Base-by-base conservation (phyloP, 2,329 filamentous ascomycete species). In the Cytospora piceae region DNA sequence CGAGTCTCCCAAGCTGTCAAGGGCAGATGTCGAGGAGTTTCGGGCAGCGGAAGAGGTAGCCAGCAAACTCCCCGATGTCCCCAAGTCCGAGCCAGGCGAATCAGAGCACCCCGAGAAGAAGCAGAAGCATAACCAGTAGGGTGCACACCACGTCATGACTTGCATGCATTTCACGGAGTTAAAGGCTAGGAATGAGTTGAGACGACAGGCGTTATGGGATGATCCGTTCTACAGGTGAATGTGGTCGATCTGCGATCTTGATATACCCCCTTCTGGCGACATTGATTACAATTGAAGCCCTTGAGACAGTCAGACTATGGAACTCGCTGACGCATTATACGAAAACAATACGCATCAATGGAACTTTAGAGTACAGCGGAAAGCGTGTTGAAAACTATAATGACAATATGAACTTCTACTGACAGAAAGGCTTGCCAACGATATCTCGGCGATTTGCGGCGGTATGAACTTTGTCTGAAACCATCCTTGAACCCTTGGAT, bases 61-160 rank as follows among this genome's bases (percentile, higher is more conserved):
- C 15, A 67, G 64, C 27, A 71, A 73, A 62, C 69, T 75, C 0
- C 73, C 73, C 2, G 71, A 69, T 53, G 70, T 72, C 5, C 74
- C 74, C 8, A 73, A 67, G 1, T 66, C 70, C 7, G 72, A 75
- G 27, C 73, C 70, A 1, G 68, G 67, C 37, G 69, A 71, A 9
- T 22, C 63, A 4, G 71, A 67, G 2, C 71, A 72, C 31, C 61
- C 62, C 6, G 70, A 70, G 22, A 75, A 75, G 69, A 74, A 71
- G 63, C 69, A 71, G 66, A 73, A 72, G 60, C 69, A 71, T 3
- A 59, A 12, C 24, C n/a, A 39, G 14, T 20, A 22, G 29, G 32
- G 58, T 24, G n/a, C 7, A 34, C 22, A 46, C 22, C 20, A 31
- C 31, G n/a, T 29, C 46, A 53, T 17, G n/a, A 29, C 27, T 29